Percentiles rank a stretch among this genome's conserved stretches.
phyloP scores from a whole-genome alignment of 108 stramenopile species.

The Cylindrotheca fusiformis region DNA sequence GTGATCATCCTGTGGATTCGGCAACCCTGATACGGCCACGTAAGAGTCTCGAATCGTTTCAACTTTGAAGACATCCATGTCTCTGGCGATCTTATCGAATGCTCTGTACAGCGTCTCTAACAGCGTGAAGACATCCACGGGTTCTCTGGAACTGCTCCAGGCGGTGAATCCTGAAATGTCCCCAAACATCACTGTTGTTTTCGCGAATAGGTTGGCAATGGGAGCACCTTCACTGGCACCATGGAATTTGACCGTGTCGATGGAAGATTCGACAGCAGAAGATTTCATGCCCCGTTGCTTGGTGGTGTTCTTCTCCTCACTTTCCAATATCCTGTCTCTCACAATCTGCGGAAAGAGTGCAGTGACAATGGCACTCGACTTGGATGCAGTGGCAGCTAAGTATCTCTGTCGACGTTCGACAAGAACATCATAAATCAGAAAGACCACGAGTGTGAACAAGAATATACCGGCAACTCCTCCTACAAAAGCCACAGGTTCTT shows the following conservation, averaged over 20 bases:
- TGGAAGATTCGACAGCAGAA: not conserved
- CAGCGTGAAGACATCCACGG: not conserved
- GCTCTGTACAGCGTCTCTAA: not conserved
- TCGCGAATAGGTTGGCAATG: not conserved
- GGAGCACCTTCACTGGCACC: too few relatives aligned
- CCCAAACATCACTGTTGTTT: not conserved
- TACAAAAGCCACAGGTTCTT: slow-evolving; percentile 38
- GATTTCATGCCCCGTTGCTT: not conserved
- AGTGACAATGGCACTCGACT: slow-evolving; percentile 20
- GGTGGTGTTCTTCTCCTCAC: not conserved
- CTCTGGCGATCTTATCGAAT: not conserved
- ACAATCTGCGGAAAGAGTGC: slow-evolving; percentile 21
- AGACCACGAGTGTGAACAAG: slow-evolving; percentile 14
- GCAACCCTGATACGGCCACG: not conserved
- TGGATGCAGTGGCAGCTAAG: slow-evolving; percentile 12
- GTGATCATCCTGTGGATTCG: not conserved
- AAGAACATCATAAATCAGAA: slow-evolving; percentile 22
- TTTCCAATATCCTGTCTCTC: slow-evolving; percentile 28
- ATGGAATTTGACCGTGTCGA: too few relatives aligned
- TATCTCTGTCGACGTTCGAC: slow-evolving; percentile 21
- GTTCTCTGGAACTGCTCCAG: not conserved
- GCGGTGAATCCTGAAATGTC: not conserved
- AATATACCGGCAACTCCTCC: slow-evolving; percentile 40
- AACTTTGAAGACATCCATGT: not conserved
- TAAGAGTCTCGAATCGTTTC: not conserved